These are phyloP conservation scores for Lolium rigidum DNA, from an alignment of 176 grass and related monocot genomes.

Conservation along the genomic window DNA sequence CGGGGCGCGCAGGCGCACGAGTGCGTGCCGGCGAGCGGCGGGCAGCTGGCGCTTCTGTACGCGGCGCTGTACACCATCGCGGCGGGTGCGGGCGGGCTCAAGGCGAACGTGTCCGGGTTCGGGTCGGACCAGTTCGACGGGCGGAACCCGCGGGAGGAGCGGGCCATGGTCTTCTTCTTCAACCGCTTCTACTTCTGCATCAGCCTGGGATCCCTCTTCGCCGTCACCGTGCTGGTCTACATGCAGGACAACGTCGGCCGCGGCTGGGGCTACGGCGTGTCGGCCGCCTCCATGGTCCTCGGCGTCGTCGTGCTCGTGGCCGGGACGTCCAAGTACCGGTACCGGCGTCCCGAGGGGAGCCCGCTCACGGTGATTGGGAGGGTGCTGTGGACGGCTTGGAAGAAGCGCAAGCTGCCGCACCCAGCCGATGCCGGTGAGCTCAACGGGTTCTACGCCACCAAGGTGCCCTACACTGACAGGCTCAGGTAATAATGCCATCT, in stretches of 20 bases:
- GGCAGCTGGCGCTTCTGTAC: constrained; percentile 70
- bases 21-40: constrained; percentile 51
- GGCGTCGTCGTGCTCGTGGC: constrained; percentile 57
- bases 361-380: constrained; percentile 55
- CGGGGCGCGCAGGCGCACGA: background rate
- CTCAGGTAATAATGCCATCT: constrained; percentile 49
- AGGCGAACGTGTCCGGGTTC: constrained; percentile 75
- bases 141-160: constrained; percentile 61
- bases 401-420: constrained; percentile 39
- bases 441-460: constrained; percentile 49
- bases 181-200: constrained; percentile 81
- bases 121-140: constrained; percentile 84
- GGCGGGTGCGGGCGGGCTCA: constrained; percentile 55
- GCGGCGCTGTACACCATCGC: constrained; percentile 69
- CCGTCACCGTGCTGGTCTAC: constrained; percentile 78
- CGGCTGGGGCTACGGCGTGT: constrained; percentile 58
- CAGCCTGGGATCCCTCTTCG: constrained; percentile 74
- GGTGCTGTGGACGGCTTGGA: constrained; percentile 61
- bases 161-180: constrained; percentile 79
- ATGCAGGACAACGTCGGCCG: constrained; percentile 67
- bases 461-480: constrained; percentile 59
- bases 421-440: constrained; percentile 50
- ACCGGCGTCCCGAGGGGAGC: constrained; percentile 59
- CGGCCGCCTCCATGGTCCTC: constrained; percentile 50
- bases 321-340: constrained; percentile 59